These are phyloP conservation scores for Boletus huronensis DNA, from an alignment of 768 basidiomycete species.

Conservation along the genomic window DNA sequence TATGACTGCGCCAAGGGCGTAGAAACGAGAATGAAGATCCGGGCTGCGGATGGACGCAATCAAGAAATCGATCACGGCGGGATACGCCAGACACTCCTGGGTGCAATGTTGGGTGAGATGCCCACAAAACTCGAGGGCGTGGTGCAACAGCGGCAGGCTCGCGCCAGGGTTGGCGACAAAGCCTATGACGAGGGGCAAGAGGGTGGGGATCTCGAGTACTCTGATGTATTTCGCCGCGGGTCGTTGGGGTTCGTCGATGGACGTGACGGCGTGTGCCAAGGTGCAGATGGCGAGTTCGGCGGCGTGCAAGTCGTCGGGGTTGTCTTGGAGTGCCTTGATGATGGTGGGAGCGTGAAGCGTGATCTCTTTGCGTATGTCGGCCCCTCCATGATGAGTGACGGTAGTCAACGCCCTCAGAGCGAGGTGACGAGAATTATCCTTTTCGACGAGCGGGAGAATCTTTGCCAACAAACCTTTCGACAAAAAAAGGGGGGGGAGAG, in stretches of 20 bases:
- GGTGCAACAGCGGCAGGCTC: conserved; percentile 44
- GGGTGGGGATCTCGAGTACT: conserved; percentile 40
- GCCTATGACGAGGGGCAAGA: conserved; percentile 43
- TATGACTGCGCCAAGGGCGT: conserved; percentile 51
- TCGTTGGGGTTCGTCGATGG: conserved; percentile 38
- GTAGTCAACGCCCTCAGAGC: conserved; percentile 54
- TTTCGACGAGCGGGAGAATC: conserved; percentile 51
- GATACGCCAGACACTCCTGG: conserved; percentile 41
- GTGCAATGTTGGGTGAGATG: conserved; percentile 43
- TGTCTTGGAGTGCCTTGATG: conserved; percentile 44
- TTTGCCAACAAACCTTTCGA: conserved; percentile 51
- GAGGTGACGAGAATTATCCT: conserved; percentile 45
- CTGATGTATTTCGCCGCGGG: conserved; percentile 38
- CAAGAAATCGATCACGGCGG: conserved; percentile 46
- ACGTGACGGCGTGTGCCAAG: conserved; percentile 49
- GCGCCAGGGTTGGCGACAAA: conserved; percentile 43
- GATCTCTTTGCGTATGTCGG: conserved; percentile 46
- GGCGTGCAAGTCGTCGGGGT: conserved; percentile 48
- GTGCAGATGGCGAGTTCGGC: conserved; percentile 50
- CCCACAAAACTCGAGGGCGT: conserved; percentile 48
- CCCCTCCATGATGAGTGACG: conserved; percentile 61
- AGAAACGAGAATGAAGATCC: conserved; percentile 51
- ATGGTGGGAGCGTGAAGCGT: conserved; percentile 42
- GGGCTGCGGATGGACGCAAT: conserved; percentile 53
- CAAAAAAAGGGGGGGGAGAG: too few relatives aligned